Base-by-base conservation (phyloP, 163 green algal species). In the Prototheca wickerhamii region DNA sequence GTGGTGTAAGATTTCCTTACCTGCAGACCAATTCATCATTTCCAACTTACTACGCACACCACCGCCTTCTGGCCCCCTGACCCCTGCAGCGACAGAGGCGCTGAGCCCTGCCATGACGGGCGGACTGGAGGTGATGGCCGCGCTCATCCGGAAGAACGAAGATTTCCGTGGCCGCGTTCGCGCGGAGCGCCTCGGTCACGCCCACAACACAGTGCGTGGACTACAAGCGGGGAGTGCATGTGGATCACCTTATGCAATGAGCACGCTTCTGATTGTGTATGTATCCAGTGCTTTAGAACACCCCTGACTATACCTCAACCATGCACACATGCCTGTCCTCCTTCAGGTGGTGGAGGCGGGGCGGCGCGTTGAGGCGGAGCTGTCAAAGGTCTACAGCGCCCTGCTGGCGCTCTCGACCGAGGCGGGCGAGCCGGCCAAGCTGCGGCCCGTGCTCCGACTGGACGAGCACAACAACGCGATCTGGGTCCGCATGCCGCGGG, bases 401-500 rank as follows among this genome's bases (percentile, higher is more conserved):
- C 30, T 61, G 31, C 29, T 49, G 32, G 55, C 8, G 31, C 31
- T 31, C 0, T 61, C 55, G 31, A 8, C 10, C 30, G 6, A 28
- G 55, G 55, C 55, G 15, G 55, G 55, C 2, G 55, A 61, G 31
- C 32, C 32, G 1, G 55, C 31, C 6, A 32, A 34, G 8, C 30
- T 44, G 55, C 55, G 31, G 58, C 18, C 65, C 61, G 5, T 58
- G 21, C n/a, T 50, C 58, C 1, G 33, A 54, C 20, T 65, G 69
- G 31, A 44, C 18, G 55, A 61, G 31, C 32, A 40, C 60, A 83
- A 85, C 69, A 78, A 75, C 42, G 73, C 76, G 21, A 49, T 79
- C 2, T 84, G 79, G 76, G n/a, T 86, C 25, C 64, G 63, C 21
- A 31, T 80, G 1, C 54, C 49, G 25, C 54, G 42, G 42, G 61